Percentiles rank a stretch among this genome's conserved stretches.
These are phyloP conservation scores for Oryza punctata DNA, from an alignment of 176 grass and related monocot species.

Conservation along the genomic window DNA sequence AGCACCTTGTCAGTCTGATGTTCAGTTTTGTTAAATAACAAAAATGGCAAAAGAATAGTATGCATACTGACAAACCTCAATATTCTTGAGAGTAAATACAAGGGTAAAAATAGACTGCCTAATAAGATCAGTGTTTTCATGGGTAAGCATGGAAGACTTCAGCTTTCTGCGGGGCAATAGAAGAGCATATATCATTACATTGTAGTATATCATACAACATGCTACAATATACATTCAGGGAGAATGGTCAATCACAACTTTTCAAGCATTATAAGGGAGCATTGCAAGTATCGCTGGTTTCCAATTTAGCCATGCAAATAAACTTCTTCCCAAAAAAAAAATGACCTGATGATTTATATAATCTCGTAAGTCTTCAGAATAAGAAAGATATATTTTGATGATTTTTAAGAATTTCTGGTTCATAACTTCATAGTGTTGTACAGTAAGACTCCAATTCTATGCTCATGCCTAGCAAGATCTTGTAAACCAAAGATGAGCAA, in stretches of 20 bases:
- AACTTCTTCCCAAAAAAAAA: too few species aligned
- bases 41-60: background rate
- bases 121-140: slow-evolving; percentile 79
- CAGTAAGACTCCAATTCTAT: background rate
- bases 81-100: slow-evolving; percentile 62
- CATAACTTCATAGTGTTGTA: background rate
- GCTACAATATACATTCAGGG: background rate
- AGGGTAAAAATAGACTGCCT: slow-evolving; percentile 87
- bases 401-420: background rate
- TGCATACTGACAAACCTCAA: too few species aligned
- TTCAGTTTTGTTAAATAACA: slow-evolving; percentile 12
- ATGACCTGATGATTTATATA: too few species aligned
- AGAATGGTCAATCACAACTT: background rate
- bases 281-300: too few species aligned
- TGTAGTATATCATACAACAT: background rate
- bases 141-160: slow-evolving; percentile 70
- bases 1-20: background rate
- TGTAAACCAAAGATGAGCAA: background rate
- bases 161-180: slow-evolving; percentile 57
- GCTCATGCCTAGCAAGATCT: background rate
- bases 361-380: background rate
- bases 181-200: background rate
- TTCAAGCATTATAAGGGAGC: too few species aligned
- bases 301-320: too few species aligned
- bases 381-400: background rate